phyloP scores from a whole-genome alignment of 805 yeast species.

The Grigorovia humatica region DNA sequence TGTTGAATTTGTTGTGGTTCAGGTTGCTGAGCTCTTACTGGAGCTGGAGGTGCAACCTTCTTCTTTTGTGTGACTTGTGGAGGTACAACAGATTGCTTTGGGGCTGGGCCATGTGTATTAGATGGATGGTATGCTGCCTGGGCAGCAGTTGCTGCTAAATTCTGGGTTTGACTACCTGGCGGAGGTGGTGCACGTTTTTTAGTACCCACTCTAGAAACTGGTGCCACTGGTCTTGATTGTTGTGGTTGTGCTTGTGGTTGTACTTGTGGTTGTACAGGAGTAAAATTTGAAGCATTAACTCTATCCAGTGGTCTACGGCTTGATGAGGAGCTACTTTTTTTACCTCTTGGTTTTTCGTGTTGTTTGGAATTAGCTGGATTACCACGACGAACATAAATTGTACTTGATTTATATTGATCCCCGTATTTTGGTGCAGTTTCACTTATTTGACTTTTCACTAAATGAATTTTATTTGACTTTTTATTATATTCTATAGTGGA shows the following conservation, averaged over 20 bases:
- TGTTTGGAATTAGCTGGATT: constrained; percentile 63
- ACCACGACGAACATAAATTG: constrained; percentile 73
- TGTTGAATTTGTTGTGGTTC: constrained; percentile 10
- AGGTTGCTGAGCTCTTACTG: constrained; percentile 6
- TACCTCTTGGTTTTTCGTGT: constrained; percentile 65
- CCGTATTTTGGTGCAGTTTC: constrained; percentile 52
- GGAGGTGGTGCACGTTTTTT: constrained; percentile 31
- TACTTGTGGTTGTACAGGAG: not conserved
- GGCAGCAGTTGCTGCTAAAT: constrained; percentile 34
- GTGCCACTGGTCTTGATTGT: constrained; percentile 21
- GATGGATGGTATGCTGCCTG: constrained; percentile 28
- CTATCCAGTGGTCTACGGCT: not conserved
- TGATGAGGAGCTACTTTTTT: constrained; percentile 9
- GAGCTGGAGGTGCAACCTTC: constrained; percentile 28
- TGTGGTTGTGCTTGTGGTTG: constrained; percentile 6
- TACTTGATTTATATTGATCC: constrained; percentile 80
- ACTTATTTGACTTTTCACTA: constrained; percentile 58
- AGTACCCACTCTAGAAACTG: constrained; percentile 15
- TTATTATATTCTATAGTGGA: constrained; percentile 73
- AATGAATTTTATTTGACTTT: constrained; percentile 74
- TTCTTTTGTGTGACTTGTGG: constrained; percentile 39
- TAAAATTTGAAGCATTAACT: not conserved
- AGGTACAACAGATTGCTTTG: not conserved
- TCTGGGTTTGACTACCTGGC: constrained; percentile 18
- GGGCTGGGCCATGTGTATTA: constrained; percentile 14